Percentiles rank a stretch among this genome's conserved stretches.
Conservation (phyloP, 2,329 filamentous ascomycete species). For the Cryphonectria radicalis region DNA sequence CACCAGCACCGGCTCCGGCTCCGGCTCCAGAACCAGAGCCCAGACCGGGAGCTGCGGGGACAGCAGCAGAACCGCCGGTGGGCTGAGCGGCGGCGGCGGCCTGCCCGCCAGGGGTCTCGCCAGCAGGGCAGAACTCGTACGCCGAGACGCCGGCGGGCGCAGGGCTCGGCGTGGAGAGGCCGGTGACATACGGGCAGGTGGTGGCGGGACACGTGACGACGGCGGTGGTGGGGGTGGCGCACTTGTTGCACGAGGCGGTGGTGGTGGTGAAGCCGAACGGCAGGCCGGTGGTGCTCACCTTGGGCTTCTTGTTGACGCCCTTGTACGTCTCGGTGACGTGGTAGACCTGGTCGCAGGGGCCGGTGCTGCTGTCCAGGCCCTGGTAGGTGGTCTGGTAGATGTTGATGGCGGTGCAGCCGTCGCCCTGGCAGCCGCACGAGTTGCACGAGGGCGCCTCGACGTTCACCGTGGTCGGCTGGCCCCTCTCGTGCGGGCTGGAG, state of each 20-base stretch:
- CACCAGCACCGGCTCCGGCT: too few species aligned
- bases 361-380: neutral
- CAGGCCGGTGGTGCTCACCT: neutral
- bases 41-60: neutral
- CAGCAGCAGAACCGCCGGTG: neutral
- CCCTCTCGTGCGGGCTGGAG: neutral
- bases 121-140: neutral
- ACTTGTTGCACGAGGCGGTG: neutral
- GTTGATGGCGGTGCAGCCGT: conserved; percentile 9
- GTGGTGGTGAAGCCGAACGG: conserved; percentile 19
- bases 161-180: conserved; percentile 10
- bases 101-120: neutral
- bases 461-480: conserved; percentile 12
- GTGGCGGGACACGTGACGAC: conserved; percentile 10
- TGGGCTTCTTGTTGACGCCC: conserved; percentile 3
- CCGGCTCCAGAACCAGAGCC: neutral
- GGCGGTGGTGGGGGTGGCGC: conserved; percentile 2
- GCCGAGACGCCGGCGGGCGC: conserved; percentile 6
- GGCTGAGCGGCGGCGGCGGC: neutral
- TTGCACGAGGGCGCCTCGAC: conserved; percentile 17
- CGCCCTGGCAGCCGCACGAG: conserved; percentile 18
- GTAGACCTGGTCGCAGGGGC: conserved; percentile 12
- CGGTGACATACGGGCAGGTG: conserved; percentile 16
- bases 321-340: conserved; percentile 13
- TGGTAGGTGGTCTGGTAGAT: conserved; percentile 13